Evolutionary conservation across 2,329 filamentous ascomycete genomes (phyloP).

Genomic region (Bipolaris oryzae): DNA sequence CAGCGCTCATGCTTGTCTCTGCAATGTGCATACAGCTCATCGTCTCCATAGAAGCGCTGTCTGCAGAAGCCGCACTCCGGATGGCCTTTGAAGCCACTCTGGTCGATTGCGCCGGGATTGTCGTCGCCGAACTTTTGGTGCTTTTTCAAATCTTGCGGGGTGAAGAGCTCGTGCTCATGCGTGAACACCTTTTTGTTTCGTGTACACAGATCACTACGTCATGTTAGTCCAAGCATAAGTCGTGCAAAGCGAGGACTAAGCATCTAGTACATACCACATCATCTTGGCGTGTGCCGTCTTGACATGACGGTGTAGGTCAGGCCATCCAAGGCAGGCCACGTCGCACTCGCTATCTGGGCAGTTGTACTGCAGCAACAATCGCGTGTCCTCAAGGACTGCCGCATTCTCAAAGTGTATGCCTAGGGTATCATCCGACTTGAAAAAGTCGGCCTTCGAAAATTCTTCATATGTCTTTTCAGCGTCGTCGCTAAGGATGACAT

Average conservation of each 20-base stretch:
- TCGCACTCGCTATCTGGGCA: slow-evolving; percentile 87
- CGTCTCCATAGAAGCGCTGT: slow-evolving; percentile 91
- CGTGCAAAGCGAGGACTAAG: background rate
- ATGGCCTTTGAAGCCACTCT: slow-evolving; percentile 95
- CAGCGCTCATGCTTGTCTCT: slow-evolving; percentile 93
- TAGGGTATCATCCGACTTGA: slow-evolving; percentile 79
- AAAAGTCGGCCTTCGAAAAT: slow-evolving; percentile 75
- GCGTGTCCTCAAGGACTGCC: slow-evolving; percentile 89
- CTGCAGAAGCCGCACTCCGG: slow-evolving; percentile 93
- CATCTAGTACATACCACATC: slow-evolving; percentile 66
- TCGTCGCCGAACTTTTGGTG: slow-evolving; percentile 94
- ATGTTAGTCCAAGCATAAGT: slow-evolving; percentile 12
- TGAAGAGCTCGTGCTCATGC: slow-evolving; percentile 94
- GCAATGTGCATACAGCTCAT: slow-evolving; percentile 93
- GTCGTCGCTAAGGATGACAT: slow-evolving; percentile 92
- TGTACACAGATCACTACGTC: slow-evolving; percentile 76
- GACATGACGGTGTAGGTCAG: slow-evolving; percentile 80
- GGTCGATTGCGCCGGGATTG: slow-evolving; percentile 83
- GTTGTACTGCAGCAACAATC: slow-evolving; percentile 88
- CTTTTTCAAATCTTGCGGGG: slow-evolving; percentile 75
- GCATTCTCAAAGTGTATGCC: slow-evolving; percentile 90
- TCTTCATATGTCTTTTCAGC: slow-evolving; percentile 81
- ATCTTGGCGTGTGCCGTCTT: slow-evolving; percentile 80
- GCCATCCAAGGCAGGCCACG: slow-evolving; percentile 82
- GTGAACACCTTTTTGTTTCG: slow-evolving; percentile 98